These are phyloP conservation scores for Rhexocercosporidium sp. DNA, from an alignment of 2,329 filamentous ascomycete genomes.

Conservation along the genomic window DNA sequence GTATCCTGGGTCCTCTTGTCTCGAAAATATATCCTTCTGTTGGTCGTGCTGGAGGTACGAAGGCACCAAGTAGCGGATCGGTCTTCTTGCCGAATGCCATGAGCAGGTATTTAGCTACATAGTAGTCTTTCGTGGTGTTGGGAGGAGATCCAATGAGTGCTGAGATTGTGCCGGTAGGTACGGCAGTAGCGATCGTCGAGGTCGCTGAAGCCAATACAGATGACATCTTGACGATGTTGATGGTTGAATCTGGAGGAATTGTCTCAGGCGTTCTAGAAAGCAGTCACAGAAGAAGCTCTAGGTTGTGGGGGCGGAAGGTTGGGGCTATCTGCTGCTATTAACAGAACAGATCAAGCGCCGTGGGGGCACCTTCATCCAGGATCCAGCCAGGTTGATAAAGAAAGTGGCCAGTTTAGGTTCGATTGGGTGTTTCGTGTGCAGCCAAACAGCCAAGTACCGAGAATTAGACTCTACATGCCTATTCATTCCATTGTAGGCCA, in stretches of 20 bases:
- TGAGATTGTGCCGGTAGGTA: constrained; percentile 32
- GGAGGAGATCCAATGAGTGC: constrained; percentile 38
- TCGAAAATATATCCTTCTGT: constrained; percentile 33
- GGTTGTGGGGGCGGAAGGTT: too few species aligned
- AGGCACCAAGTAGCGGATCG: constrained; percentile 32
- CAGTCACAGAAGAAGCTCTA: too few species aligned
- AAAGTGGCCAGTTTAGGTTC: too few species aligned
- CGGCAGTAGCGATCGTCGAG: constrained; percentile 3
- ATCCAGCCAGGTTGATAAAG: too few species aligned
- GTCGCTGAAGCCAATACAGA: constrained; percentile 9
- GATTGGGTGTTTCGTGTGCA: too few species aligned
- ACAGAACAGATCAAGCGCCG: too few species aligned
- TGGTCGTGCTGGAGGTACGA: constrained; percentile 29
- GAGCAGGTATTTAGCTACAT: constrained; percentile 39
- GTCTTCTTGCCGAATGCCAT: constrained; percentile 28
- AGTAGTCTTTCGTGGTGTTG: constrained; percentile 40
- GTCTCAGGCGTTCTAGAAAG: too few species aligned
- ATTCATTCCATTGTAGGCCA: too few species aligned
- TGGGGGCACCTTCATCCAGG: too few species aligned
- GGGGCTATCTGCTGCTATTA: too few species aligned
- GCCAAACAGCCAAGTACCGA: too few species aligned
- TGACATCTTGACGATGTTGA: not conserved
- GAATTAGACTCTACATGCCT: too few species aligned
- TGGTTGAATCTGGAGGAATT: constrained; percentile 55
- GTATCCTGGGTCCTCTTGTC: constrained; percentile 37